These are phyloP conservation scores for Xylaria digitata DNA, from an alignment of 2,329 filamentous ascomycete genomes.

Conservation along the genomic window DNA sequence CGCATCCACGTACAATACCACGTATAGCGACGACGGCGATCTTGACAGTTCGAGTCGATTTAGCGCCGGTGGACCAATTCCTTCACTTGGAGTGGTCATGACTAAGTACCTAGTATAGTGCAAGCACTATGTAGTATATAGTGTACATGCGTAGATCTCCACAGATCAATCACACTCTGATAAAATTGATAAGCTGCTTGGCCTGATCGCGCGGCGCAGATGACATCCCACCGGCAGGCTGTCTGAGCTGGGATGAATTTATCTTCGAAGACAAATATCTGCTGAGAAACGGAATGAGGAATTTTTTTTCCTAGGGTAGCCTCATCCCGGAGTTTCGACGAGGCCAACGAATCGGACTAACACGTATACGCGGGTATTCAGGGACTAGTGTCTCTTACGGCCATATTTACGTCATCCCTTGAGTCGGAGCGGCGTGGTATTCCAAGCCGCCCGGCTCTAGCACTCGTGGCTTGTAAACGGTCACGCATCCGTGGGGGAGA, in stretches of 20 bases:
- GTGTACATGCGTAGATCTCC: too few relatives aligned
- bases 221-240: background rate
- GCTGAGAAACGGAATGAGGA: background rate
- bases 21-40: constrained; percentile 16
- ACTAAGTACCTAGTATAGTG: too few relatives aligned
- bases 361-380: background rate
- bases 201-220: background rate
- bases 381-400: background rate
- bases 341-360: too few relatives aligned
- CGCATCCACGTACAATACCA: constrained; percentile 1
- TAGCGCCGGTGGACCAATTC: constrained; percentile 4
- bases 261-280: background rate
- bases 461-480: constrained; percentile 17
- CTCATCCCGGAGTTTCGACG: too few relatives aligned
- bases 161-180: background rate
- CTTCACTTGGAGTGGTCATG: constrained; percentile 6
- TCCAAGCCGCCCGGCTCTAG: constrained; percentile 20
- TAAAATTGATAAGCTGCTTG: constrained; percentile 1
- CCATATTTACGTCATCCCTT: constrained; percentile 28
- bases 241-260: background rate
- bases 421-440: constrained; percentile 24
- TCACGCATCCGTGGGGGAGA: constrained; percentile 5
- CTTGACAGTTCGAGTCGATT: constrained; percentile 9
- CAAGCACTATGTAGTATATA: too few relatives aligned
- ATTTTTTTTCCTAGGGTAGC: too few relatives aligned